Conservation (phyloP, 768 basidiomycete species). For the Naematelia aurantialba region DNA sequence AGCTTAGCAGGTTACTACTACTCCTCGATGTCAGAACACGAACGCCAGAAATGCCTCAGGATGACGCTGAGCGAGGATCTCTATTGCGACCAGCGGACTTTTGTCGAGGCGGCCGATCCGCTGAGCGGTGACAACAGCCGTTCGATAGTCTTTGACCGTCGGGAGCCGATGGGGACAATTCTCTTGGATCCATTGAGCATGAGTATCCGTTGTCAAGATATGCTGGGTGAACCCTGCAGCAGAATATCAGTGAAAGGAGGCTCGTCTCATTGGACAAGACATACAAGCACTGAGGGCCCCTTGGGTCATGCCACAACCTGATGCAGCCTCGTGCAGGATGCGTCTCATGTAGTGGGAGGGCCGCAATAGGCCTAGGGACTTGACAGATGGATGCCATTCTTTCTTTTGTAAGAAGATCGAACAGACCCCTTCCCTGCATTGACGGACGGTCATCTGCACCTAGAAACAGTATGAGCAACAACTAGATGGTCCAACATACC, state of each 20-base stretch:
- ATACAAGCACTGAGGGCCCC: conserved; percentile 1
- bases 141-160: not conserved
- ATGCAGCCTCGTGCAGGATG: conserved; percentile 8
- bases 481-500: not conserved
- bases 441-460: conserved; percentile 5
- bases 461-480: not conserved
- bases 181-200: conserved; percentile 1
- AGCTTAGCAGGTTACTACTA: no score
- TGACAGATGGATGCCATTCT: not conserved
- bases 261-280: not conserved
- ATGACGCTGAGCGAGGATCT: not conserved
- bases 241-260: not conserved
- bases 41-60: conserved; percentile 7
- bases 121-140: conserved; percentile 2
- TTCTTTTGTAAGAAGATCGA: not conserved
- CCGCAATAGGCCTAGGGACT: not conserved
- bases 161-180: conserved; percentile 9
- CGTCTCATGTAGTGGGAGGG: conserved; percentile 5
- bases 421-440: not conserved
- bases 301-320: conserved; percentile 7
- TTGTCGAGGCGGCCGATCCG: not conserved
- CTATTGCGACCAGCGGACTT: conserved; percentile 7
- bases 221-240: not conserved
- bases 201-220: not conserved
- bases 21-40: not conserved